Conservation (phyloP, 371 early-diverging fungal genomes). For the Mortierella sp. region DNA sequence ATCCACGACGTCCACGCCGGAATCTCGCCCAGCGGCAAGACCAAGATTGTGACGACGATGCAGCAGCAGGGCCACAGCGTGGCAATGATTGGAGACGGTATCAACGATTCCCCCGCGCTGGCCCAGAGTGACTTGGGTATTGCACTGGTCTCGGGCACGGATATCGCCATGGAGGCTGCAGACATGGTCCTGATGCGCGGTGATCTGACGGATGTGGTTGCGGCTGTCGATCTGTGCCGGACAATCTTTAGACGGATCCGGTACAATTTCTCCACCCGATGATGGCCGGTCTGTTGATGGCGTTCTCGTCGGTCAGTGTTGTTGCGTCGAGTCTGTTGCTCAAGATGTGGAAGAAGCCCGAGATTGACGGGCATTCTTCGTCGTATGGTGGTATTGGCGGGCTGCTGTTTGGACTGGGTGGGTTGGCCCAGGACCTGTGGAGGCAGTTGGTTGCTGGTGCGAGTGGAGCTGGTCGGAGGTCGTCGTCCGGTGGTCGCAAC, state of each 20-base stretch:
- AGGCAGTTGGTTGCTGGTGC: neutral
- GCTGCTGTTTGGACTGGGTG: conserved; percentile 1
- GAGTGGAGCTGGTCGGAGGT: neutral
- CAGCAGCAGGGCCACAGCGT: conserved; percentile 71
- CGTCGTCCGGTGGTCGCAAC: neutral
- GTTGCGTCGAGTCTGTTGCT: conserved; percentile 90
- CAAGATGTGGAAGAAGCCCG: conserved; percentile 74
- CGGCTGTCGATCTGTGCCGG: conserved; percentile 86
- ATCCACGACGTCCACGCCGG: conserved; percentile 91
- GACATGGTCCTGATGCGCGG: conserved; percentile 88
- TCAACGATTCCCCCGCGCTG: conserved; percentile 98
- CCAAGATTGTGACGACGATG: conserved; percentile 76
- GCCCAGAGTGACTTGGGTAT: conserved; percentile 95
- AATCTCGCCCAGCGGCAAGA: conserved; percentile 92
- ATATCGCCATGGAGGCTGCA: conserved; percentile 97
- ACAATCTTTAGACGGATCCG: conserved; percentile 88
- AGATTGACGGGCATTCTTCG: neutral
- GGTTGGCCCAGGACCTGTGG: conserved; percentile 1
- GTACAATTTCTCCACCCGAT: conserved; percentile 93
- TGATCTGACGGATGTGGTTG: conserved; percentile 87
- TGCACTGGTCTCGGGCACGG: conserved; percentile 93
- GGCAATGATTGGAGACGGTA: conserved; percentile 99
- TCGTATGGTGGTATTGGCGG: conserved; percentile 31
- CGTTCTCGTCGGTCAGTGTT: conserved; percentile 91
- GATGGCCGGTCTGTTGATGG: conserved; percentile 96